phyloP scores from a whole-genome alignment of 345 rosid genomes.

The Aquilaria malaccensis region DNA sequence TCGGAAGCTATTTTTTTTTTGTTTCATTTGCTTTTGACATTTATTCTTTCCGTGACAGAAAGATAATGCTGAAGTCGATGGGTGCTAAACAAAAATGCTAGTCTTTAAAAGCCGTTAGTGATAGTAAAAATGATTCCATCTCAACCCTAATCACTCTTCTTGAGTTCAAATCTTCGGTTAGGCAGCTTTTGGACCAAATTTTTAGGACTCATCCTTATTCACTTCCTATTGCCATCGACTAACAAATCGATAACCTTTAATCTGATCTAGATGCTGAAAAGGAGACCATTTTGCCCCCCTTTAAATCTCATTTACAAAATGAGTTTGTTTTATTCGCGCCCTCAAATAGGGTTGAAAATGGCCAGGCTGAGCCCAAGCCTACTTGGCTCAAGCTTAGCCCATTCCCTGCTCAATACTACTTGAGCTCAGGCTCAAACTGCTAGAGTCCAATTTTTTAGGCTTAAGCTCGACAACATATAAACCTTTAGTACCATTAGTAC shows the following conservation, averaged over 20 bases:
- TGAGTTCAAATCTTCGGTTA: slow-evolving; percentile 68
- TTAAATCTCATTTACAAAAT: slow-evolving; percentile 69
- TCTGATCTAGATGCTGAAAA: slow-evolving; percentile 42
- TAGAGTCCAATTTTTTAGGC: too few species aligned
- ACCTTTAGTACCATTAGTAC: too few species aligned
- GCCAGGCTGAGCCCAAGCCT: too few species aligned
- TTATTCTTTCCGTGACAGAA: slow-evolving; percentile 38
- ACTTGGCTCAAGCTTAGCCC: too few species aligned
- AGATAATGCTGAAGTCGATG: slow-evolving; percentile 31
- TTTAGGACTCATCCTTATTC: slow-evolving; percentile 83
- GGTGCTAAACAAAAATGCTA: slow-evolving; percentile 34
- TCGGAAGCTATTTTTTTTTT: not conserved
- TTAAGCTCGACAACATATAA: too few species aligned
- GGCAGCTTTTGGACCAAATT: slow-evolving; percentile 74
- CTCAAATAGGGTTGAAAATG: too few species aligned
- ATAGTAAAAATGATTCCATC: slow-evolving; percentile 29
- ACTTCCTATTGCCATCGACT: slow-evolving; percentile 66
- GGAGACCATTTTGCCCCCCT: slow-evolving; percentile 27
- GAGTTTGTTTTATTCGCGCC: slow-evolving; percentile 16
- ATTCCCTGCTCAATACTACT: too few species aligned
- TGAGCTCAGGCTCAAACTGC: too few species aligned
- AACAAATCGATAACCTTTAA: slow-evolving; percentile 78
- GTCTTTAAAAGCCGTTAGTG: slow-evolving; percentile 52
- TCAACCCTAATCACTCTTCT: slow-evolving; percentile 54
- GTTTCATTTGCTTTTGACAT: not conserved